Evolutionary conservation across 106 monocot genomes (phyloP), one percentile per base, ranked within the genome.

Genomic region (Alisma plantagoaquatica): DNA sequence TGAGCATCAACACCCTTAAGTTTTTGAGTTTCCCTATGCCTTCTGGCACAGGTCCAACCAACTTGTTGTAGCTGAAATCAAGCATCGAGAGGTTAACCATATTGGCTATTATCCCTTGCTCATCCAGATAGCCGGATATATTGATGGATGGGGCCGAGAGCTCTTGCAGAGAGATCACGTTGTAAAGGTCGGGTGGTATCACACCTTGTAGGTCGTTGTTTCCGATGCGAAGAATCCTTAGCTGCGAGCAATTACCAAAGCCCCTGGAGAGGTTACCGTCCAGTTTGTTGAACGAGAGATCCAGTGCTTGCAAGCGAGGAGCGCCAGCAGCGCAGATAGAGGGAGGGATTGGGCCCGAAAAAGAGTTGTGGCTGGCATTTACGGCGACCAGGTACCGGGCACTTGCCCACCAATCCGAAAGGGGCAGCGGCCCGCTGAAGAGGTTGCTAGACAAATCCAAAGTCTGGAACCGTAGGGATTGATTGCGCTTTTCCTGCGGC

Each of bases 381-480:
- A 63, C 32, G 17, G 25, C 51, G 3, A 4, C 7, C 23, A 63
- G 52, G 14, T 53, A 32, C 16, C 38, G 42, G 18, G 38, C 22
- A 18, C 12, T 9, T 10, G 5, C 23, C 56, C 56, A 57, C 1
- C 30, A 7, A n/a, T n/a, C n/a, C 9, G 29, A 1, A 1, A 4
- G 30, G 19, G 63, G 63, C 17, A 63, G 19, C 9, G 50, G 1
- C 27, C 63, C 63, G 29, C 2, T 61, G 54, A 76, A 56, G 11
- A 15, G 42, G 48, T 76, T 76, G 76, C 71, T 60, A 16, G 76
- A 76, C 25, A 76, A 19, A 41, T 76, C 71, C 31, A 76, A 31
- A 14, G 55, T 47, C 49, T 61, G 59, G 28, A 76, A 29, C 10
- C 44, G 31, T 9, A 19, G 41, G 6, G 46, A 16, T 16, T 27